Evolutionary conservation across 768 basidiomycete genomes (phyloP).

Genomic region (Hericium erinaceus): DNA sequence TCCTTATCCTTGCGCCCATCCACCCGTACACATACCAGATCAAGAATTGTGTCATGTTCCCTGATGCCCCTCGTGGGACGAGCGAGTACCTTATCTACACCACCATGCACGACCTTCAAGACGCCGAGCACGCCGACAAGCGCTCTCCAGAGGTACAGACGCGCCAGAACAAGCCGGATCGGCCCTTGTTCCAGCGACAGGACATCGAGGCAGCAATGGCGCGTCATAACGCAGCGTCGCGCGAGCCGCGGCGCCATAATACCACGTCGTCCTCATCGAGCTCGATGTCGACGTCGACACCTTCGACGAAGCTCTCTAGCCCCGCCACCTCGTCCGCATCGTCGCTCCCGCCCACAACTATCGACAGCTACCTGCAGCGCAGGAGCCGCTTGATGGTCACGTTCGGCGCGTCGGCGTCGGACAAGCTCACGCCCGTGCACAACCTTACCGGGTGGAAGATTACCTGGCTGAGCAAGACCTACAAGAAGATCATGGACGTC

Average conservation of each 20-base stretch:
- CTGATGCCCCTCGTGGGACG: conserved; percentile 43
- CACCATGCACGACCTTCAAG: conserved; percentile 30
- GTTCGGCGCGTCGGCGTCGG: conserved; percentile 40
- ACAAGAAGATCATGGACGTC: conserved; percentile 29
- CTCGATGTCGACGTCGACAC: background rate
- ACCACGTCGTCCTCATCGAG: background rate
- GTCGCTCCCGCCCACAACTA: background rate
- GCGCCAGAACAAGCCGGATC: background rate
- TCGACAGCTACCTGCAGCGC: conserved; percentile 10
- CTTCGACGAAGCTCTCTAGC: background rate
- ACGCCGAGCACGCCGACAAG: conserved; percentile 9
- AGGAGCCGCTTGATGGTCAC: conserved; percentile 27
- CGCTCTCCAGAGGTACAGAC: conserved; percentile 1
- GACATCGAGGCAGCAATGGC: background rate
- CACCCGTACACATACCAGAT: conserved; percentile 38
- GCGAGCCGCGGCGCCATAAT: background rate
- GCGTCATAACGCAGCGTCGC: background rate
- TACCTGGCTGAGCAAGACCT: conserved; percentile 33
- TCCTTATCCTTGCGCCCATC: conserved; percentile 43
- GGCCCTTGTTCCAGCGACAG: background rate
- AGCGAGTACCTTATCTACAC: conserved; percentile 43
- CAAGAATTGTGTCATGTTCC: conserved; percentile 50
- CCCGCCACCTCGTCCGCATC: background rate
- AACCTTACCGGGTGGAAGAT: conserved; percentile 42
- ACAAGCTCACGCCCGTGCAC: conserved; percentile 27